Conservation (phyloP, 2,329 filamentous ascomycete genomes). For the Arachnopeziza araneosa region DNA sequence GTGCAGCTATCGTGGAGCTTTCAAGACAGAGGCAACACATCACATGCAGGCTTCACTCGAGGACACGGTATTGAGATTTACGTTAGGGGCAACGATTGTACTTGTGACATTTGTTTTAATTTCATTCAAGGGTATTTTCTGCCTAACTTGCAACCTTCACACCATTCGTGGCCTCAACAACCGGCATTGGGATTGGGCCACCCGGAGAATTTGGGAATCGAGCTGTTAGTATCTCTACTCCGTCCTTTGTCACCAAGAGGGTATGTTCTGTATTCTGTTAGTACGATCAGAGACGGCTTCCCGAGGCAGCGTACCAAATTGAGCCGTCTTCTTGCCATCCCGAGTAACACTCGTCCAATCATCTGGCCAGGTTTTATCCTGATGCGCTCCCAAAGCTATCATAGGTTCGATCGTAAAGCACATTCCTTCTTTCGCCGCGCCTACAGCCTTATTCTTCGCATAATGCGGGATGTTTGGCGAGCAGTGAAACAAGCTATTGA, state of each 20-base stretch:
- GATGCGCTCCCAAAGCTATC: slow-evolving; percentile 87
- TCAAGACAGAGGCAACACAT: background rate
- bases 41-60: background rate
- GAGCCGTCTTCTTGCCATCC: slow-evolving; percentile 84
- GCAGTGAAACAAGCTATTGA: slow-evolving; percentile 90
- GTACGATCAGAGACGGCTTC: background rate
- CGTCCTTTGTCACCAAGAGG: slow-evolving; percentile 74
- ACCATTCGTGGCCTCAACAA: slow-evolving; percentile 15
- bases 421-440: slow-evolving; percentile 91
- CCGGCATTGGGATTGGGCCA: slow-evolving; percentile 41
- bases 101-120: background rate
- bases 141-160: slow-evolving; percentile 10
- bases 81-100: background rate
- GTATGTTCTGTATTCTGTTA: slow-evolving; percentile 60
- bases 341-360: slow-evolving; percentile 96
- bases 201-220: slow-evolving; percentile 60
- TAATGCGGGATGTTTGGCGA: slow-evolving; percentile 95
- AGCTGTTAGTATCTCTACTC: slow-evolving; percentile 76
- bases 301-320: slow-evolving; percentile 64
- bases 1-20: background rate
- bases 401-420: slow-evolving; percentile 99
- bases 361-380: slow-evolving; percentile 95
- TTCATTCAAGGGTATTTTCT: slow-evolving; percentile 10
- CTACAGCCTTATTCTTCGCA: slow-evolving; percentile 96
- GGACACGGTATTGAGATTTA: background rate